Conservation (phyloP, 2,329 filamentous ascomycete species). For the Geosmithia morbida region DNA sequence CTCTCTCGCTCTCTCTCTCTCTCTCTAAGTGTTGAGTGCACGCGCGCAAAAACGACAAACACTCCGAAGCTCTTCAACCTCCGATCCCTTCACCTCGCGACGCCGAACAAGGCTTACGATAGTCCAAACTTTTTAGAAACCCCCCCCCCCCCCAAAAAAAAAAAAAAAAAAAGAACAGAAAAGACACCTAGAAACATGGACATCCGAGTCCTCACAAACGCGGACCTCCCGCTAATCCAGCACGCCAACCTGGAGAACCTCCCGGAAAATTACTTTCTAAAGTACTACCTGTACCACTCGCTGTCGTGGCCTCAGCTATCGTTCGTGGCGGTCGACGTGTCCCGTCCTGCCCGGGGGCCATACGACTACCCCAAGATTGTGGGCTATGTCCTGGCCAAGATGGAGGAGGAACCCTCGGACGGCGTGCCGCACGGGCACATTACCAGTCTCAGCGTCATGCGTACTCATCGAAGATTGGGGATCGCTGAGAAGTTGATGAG, state of each 20-base stretch:
- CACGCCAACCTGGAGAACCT: constrained; percentile 98
- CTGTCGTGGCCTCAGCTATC: constrained; percentile 95
- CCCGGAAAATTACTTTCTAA: constrained; percentile 99
- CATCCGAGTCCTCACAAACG: constrained; percentile 73
- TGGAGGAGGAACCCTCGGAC: constrained; percentile 94
- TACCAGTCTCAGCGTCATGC: constrained; percentile 88
- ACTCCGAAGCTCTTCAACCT: too few species aligned
- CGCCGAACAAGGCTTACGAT: too few species aligned
- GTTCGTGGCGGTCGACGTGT: constrained; percentile 90
- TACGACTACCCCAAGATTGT: constrained; percentile 96
- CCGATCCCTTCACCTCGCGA: too few species aligned
- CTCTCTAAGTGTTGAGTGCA: too few species aligned
- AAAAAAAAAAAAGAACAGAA: too few species aligned
- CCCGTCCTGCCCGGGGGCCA: constrained; percentile 59
- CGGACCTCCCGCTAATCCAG: constrained; percentile 84
- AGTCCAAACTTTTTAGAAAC: too few species aligned
- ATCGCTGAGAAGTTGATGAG: constrained; percentile 97
- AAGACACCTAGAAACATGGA: constrained; percentile 46
- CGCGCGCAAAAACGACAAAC: too few species aligned
- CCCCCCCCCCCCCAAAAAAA: neutral
- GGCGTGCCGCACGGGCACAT: constrained; percentile 92
- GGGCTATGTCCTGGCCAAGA: constrained; percentile 98
- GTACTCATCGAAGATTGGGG: constrained; percentile 79
- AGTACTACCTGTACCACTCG: constrained; percentile 99
- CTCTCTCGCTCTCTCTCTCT: too few species aligned